Evolutionary conservation across 1,284 basidiomycete genomes (phyloP).

Genomic region (Stereum hirsutum): DNA sequence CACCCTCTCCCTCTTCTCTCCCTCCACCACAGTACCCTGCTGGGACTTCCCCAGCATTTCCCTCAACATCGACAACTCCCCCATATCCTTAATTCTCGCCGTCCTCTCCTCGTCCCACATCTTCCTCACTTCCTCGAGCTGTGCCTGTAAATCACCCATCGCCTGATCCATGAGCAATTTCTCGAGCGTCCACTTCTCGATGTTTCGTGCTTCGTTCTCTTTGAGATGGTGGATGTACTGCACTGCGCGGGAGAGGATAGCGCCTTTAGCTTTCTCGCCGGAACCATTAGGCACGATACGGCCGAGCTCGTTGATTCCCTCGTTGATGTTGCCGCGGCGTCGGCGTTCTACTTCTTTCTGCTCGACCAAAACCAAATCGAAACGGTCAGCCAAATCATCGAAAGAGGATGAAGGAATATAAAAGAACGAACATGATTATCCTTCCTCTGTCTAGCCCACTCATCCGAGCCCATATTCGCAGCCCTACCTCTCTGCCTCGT

Average conservation of each 20-base stretch:
- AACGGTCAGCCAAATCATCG: neutral
- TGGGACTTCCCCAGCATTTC: conserved; percentile 17
- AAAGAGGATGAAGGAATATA: neutral
- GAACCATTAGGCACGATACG: conserved; percentile 83
- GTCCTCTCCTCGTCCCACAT: conserved; percentile 66
- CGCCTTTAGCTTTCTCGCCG: conserved; percentile 84
- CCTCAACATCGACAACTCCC: conserved; percentile 45
- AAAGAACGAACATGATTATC: conserved; percentile 66
- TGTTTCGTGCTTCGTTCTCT: conserved; percentile 84
- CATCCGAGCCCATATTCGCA: conserved; percentile 60
- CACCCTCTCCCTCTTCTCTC: conserved; percentile 11
- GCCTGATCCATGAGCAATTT: conserved; percentile 89
- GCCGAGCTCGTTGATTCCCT: conserved; percentile 89
- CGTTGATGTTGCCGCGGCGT: conserved; percentile 90
- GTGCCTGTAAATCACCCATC: conserved; percentile 76
- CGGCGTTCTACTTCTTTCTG: conserved; percentile 97
- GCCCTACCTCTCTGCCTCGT: conserved; percentile 38
- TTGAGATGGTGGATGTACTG: conserved; percentile 88
- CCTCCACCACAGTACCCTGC: conserved; percentile 6
- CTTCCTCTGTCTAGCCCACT: conserved; percentile 76
- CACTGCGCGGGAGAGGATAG: conserved; percentile 77
- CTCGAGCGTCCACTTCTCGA: conserved; percentile 93
- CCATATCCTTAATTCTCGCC: conserved; percentile 45
- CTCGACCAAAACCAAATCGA: conserved; percentile 6
- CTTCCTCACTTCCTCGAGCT: conserved; percentile 67